These are phyloP conservation scores for Colletotrichum sublineola DNA, from an alignment of 2,329 filamentous ascomycete species.

Conservation along the genomic window DNA sequence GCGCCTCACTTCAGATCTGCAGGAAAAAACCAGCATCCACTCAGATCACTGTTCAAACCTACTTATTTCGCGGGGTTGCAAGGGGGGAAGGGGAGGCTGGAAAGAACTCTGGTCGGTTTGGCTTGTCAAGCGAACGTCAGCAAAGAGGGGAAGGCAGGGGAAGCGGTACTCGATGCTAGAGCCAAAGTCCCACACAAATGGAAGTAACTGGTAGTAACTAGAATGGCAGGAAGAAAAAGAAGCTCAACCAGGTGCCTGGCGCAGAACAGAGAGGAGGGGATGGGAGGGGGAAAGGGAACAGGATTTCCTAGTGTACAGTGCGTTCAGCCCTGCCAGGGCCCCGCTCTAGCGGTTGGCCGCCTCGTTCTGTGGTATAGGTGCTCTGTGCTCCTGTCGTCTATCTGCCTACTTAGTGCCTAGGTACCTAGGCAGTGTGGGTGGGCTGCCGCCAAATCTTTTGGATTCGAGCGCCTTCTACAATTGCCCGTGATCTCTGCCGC, in stretches of 20 bases:
- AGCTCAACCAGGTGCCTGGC: conserved; percentile 29
- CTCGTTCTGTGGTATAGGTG: not conserved
- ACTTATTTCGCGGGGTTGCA: conserved; percentile 38
- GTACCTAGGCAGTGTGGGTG: conserved; percentile 23
- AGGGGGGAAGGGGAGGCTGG: conserved; percentile 16
- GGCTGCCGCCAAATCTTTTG: conserved; percentile 39
- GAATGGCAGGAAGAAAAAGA: conserved; percentile 25
- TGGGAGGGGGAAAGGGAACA: conserved; percentile 15
- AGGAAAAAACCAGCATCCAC: conserved; percentile 7
- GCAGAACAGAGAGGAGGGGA: conserved; percentile 2
- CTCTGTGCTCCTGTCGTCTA: conserved; percentile 14
- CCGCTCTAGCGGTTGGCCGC: too few species aligned
- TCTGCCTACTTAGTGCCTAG: not conserved
- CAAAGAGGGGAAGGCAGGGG: conserved; percentile 33
- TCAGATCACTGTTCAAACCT: not conserved
- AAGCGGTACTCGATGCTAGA: conserved; percentile 6
- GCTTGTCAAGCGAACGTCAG: conserved; percentile 33
- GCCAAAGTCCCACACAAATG: conserved; percentile 4
- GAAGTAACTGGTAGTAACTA: conserved; percentile 35
- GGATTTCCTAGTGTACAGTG: conserved; percentile 19
- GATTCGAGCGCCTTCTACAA: conserved; percentile 43
- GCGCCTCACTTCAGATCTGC: conserved; percentile 34
- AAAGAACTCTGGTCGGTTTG: conserved; percentile 10
- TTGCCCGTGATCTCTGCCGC: conserved; percentile 40
- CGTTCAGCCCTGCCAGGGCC: conserved; percentile 40